Evolutionary conservation across 1,284 basidiomycete species (phyloP).

Genomic region (Cryptococcus sp.): DNA sequence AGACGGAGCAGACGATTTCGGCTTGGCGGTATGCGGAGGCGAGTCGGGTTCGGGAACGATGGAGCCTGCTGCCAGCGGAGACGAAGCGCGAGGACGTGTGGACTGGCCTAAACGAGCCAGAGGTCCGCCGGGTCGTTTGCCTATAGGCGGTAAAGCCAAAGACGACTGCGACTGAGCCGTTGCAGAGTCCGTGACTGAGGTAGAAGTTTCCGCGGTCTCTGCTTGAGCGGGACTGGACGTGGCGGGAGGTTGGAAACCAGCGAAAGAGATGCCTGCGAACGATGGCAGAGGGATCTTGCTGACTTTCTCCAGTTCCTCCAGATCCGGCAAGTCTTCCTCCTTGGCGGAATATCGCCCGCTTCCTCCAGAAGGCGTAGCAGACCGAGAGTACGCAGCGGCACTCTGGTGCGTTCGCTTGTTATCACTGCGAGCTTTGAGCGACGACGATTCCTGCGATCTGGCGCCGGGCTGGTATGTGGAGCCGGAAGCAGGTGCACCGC

Average conservation of each 20-base stretch:
- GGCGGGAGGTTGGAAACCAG: slow-evolving; percentile 16
- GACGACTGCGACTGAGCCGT: slow-evolving; percentile 7
- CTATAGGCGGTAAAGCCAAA: slow-evolving; percentile 17
- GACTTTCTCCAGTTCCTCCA: slow-evolving; percentile 48
- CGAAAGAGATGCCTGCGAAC: slow-evolving; percentile 45
- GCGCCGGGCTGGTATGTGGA: slow-evolving; percentile 34
- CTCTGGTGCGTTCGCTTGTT: slow-evolving; percentile 44
- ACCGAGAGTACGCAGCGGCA: slow-evolving; percentile 42
- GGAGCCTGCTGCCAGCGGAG: slow-evolving; percentile 43
- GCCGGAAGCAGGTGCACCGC: slow-evolving; percentile 13
- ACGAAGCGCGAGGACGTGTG: slow-evolving; percentile 45
- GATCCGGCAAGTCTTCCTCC: slow-evolving; percentile 51
- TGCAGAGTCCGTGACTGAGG: neutral
- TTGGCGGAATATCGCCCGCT: slow-evolving; percentile 48
- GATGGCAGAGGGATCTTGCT: slow-evolving; percentile 40
- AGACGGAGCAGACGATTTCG: slow-evolving; percentile 2
- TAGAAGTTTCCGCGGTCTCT: neutral
- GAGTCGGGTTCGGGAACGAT: slow-evolving; percentile 45
- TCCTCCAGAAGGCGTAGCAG: slow-evolving; percentile 30
- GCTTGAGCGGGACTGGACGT: slow-evolving; percentile 6
- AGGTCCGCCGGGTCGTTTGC: slow-evolving; percentile 17
- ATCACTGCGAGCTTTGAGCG: slow-evolving; percentile 42
- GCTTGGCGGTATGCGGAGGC: slow-evolving; percentile 26
- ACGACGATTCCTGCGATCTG: slow-evolving; percentile 36
- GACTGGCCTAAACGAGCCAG: slow-evolving; percentile 29